A percentile compares a stretch with the other conserved stretches of the same genome.
Conservation (phyloP, 495 filamentous ascomycete species). For the Opeltia flavorubescens region DNA sequence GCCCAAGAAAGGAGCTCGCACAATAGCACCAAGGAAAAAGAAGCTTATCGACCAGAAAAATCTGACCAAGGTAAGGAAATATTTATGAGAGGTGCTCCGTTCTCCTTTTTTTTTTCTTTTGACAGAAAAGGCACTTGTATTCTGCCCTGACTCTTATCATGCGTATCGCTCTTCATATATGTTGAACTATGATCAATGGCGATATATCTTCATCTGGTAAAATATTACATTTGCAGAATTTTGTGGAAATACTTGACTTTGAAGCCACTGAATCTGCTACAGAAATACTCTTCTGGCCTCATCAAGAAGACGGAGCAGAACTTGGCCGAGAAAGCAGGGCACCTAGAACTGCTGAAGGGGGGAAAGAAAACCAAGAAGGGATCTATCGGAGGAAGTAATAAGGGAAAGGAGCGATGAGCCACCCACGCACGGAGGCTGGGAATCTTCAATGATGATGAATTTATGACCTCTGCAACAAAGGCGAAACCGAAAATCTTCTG, state of each 20-base stretch:
- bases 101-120: neutral
- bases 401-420: neutral
- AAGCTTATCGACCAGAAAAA: constrained; percentile 43
- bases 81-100: too few species aligned
- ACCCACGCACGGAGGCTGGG: too few species aligned
- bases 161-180: neutral
- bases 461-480: too few species aligned
- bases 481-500: too few species aligned
- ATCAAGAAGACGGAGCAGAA: constrained; percentile 48
- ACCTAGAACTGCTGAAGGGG: constrained; percentile 54
- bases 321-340: constrained; percentile 53
- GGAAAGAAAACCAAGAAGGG: constrained; percentile 44
- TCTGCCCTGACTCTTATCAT: neutral
- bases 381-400: constrained; percentile 13
- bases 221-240: too few species aligned
- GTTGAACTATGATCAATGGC: neutral
- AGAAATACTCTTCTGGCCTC: constrained; percentile 55
- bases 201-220: neutral
- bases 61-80: constrained; percentile 47
- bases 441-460: too few species aligned
- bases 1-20: constrained; percentile 41
- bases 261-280: neutral
- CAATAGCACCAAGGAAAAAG: constrained; percentile 57
- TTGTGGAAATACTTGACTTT: neutral
- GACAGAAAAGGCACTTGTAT: neutral